Evolutionary conservation across 2,329 filamentous ascomycete species (phyloP).

Genomic region (Alternaria panax): DNA sequence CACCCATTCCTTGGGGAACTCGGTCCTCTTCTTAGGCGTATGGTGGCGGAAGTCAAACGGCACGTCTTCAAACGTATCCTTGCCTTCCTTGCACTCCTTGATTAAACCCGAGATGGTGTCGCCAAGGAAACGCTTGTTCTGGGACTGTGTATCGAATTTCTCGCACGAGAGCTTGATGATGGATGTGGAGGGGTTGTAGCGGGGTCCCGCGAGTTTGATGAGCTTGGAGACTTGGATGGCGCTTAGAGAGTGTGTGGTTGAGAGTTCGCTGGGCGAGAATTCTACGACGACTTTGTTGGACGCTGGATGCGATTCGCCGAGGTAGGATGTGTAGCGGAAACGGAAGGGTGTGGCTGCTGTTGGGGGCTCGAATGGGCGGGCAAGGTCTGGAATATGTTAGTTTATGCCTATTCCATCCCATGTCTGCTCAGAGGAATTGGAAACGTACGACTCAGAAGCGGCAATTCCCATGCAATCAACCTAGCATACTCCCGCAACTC

Average conservation of each 20-base stretch:
- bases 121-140: slow-evolving; percentile 95
- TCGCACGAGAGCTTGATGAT: slow-evolving; percentile 91
- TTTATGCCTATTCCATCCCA: neutral
- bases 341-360: slow-evolving; percentile 74
- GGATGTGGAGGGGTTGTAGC: slow-evolving; percentile 86
- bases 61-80: slow-evolving; percentile 85
- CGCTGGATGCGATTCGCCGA: slow-evolving; percentile 91
- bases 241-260: slow-evolving; percentile 72
- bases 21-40: slow-evolving; percentile 69
- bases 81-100: slow-evolving; percentile 73
- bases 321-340: slow-evolving; percentile 96
- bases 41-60: slow-evolving; percentile 90
- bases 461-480: slow-evolving; percentile 94
- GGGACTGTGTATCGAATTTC: slow-evolving; percentile 83
- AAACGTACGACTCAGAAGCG: slow-evolving; percentile 79
- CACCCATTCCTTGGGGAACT: slow-evolving; percentile 84
- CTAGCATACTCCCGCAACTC: slow-evolving; percentile 89
- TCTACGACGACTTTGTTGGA: slow-evolving; percentile 94
- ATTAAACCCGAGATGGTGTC: slow-evolving; percentile 79
- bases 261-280: slow-evolving; percentile 78
- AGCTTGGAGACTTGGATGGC: slow-evolving; percentile 77
- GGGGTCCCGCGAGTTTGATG: slow-evolving; percentile 82
- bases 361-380: slow-evolving; percentile 80
- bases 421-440: too few relatives aligned
- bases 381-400: slow-evolving; percentile 67